A percentile compares a stretch with the other conserved stretches of the same genome.
Evolutionary conservation across 257 asterid species (phyloP).

Genomic region (Misopates orontium): DNA sequence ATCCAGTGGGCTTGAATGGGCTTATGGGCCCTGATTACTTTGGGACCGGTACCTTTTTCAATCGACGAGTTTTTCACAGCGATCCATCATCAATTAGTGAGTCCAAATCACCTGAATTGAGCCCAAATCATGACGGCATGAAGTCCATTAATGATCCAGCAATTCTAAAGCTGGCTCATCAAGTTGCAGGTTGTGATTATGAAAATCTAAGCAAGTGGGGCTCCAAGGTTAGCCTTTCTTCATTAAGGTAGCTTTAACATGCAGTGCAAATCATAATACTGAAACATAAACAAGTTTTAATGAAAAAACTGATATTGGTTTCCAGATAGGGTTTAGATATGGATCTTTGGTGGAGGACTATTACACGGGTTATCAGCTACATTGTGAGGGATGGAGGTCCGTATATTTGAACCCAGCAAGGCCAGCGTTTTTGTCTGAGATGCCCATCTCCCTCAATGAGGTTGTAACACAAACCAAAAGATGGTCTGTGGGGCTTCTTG

Average conservation of each 20-base stretch:
- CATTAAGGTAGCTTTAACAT: not conserved
- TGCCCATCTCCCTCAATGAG: conserved; percentile 61
- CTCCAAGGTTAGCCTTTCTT: conserved; percentile 43
- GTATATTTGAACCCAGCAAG: conserved; percentile 58
- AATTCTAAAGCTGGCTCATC: conserved; percentile 44
- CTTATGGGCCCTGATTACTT: conserved; percentile 53
- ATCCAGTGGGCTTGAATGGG: conserved; percentile 57
- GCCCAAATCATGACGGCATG: conserved; percentile 35
- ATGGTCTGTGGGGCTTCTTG: conserved; percentile 74
- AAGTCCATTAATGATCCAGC: conserved; percentile 30
- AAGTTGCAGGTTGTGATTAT: conserved; percentile 56
- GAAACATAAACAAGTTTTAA: not conserved
- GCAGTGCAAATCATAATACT: not conserved
- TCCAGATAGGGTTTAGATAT: conserved; percentile 74
- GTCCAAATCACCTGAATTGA: conserved; percentile 44
- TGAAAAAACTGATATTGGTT: not conserved
- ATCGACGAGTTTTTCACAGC: conserved; percentile 51
- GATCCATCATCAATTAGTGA: conserved; percentile 35
- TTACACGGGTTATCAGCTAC: conserved; percentile 59
- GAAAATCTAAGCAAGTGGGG: conserved; percentile 65
- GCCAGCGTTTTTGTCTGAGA: conserved; percentile 70
- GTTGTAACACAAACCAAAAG: conserved; percentile 56
- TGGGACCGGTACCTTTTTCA: conserved; percentile 51
- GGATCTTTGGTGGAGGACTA: conserved; percentile 82
- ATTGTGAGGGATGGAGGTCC: conserved; percentile 84